Evolutionary conservation across 108 stramenopile genomes (phyloP).

Genomic region (Hondaea fermentalgiana): DNA sequence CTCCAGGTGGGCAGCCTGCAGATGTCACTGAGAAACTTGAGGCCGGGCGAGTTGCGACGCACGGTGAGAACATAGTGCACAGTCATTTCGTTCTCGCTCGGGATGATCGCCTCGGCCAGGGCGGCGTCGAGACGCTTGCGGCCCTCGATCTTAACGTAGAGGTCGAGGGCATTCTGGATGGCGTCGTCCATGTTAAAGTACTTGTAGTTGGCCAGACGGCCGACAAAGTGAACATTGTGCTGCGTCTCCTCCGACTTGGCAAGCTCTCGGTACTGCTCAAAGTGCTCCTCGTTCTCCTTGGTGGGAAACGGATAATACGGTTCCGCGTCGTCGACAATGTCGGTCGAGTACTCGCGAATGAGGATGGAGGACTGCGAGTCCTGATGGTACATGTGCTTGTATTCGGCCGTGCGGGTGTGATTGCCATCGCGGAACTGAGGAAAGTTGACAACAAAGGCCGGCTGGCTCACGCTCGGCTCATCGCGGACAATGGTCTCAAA

Average conservation of each 20-base stretch:
- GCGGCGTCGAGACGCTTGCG: background rate
- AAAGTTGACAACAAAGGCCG: conserved; percentile 59
- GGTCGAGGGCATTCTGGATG: conserved; percentile 65
- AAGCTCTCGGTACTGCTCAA: conserved; percentile 58
- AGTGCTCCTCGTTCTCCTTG: conserved; percentile 54
- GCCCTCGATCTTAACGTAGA: conserved; percentile 44
- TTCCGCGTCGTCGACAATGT: background rate
- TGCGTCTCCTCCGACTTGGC: conserved; percentile 37
- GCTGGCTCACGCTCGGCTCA: conserved; percentile 39
- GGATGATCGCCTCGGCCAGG: background rate
- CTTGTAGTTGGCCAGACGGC: conserved; percentile 72
- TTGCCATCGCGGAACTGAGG: conserved; percentile 37
- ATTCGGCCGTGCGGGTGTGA: conserved; percentile 38
- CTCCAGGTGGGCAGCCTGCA: background rate
- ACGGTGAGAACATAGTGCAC: background rate
- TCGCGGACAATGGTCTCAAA: conserved; percentile 48
- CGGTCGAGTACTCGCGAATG: conserved; percentile 29
- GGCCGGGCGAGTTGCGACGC: background rate
- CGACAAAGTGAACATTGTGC: conserved; percentile 63
- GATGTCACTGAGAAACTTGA: background rate
- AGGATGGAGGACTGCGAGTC: conserved; percentile 41
- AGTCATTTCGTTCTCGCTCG: background rate
- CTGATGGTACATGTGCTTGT: conserved; percentile 65
- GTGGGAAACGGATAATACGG: conserved; percentile 72
- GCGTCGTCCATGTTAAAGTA: conserved; percentile 81